Evolutionary conservation across 768 basidiomycete genomes (phyloP), one percentile per base, ranked within the genome.

Genomic region (Panaeolus cyanescens): DNA sequence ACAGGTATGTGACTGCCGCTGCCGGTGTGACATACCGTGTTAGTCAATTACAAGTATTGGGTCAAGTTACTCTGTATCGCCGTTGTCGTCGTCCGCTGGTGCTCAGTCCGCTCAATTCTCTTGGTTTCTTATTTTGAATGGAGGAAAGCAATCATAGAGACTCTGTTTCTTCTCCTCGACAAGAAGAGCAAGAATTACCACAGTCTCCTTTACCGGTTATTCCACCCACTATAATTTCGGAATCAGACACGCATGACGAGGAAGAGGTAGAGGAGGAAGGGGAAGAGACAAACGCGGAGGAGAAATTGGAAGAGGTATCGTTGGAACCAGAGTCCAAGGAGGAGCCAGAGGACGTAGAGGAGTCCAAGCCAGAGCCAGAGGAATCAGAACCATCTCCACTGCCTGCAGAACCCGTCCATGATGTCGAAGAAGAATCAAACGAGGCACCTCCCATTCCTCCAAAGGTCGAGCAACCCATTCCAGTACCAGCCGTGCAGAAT

Each of bases 401-500:
- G 40, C 25, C 30, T 25, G 54, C 32, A 25, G 60, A 56, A n/a
- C 20, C 25, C 30, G 31, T 32, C 7, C 32, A 64, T 34, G 63
- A 56, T n/a, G 40, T 58, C 30, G 55, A 33, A 5, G 28, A 53
- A 40, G 56, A 61, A 42, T 50, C 37, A 17, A 19, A 54, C 17
- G 32, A 30, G 36, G 40, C 58, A 5, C 67, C 67, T 58, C 62
- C 65, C 30, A 66, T 62, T 33, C 67, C 67, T 39, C 64, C 68
- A 1, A 65, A 67, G 36, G 54, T 55, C n/a, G 61, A 60, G 34
- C 59, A 64, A 39, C 39, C 28, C 45, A 25, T 40, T 12, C 59
- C 58, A 37, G 42, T 39, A 19, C 54, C 54, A 4, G 32, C 42
- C 28, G 28, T 25, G 2, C 62, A 58, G 15, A 58, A 40, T 19